Evolutionary conservation across 176 grass and related monocot genomes (phyloP).

Genomic region (Hsuehochloa calcarea): DNA sequence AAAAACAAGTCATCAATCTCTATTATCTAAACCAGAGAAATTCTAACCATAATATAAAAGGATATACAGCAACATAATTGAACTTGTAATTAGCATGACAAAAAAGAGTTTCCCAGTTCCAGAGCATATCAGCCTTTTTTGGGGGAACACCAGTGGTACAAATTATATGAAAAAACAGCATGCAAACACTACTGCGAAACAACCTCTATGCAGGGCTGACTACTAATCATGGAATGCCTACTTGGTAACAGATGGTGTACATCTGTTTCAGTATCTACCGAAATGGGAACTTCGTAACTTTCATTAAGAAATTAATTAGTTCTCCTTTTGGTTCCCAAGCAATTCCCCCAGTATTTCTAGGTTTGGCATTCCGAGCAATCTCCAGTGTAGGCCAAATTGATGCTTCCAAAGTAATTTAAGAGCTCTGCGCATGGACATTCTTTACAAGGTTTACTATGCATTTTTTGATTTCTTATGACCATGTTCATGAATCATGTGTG

Average conservation of each 20-base stretch:
- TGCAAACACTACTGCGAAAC: not conserved
- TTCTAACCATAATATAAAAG: not conserved
- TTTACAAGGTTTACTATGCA: not conserved
- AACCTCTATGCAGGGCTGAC: not conserved
- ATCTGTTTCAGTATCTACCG: not conserved
- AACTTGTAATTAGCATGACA: constrained; percentile 2
- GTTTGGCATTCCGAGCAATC: not conserved
- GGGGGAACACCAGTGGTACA: not conserved
- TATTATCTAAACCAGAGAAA: not conserved
- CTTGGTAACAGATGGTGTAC: not conserved
- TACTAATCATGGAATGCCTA: not conserved
- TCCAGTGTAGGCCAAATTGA: not conserved
- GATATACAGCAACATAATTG: constrained; percentile 2
- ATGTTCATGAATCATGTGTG: not conserved
- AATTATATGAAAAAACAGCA: not conserved
- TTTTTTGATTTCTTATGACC: not conserved
- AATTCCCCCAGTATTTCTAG: not conserved
- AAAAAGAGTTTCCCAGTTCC: not conserved
- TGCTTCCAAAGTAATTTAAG: not conserved
- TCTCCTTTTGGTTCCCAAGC: not conserved
- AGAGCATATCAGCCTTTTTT: not conserved
- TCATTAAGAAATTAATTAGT: not conserved
- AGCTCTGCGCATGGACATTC: not conserved
- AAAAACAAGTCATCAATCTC: constrained; percentile 16
- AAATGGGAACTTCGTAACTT: not conserved